These are phyloP conservation scores for Kluyveromyces lactis DNA, from an alignment of 805 yeast species.

Conservation along the genomic window DNA sequence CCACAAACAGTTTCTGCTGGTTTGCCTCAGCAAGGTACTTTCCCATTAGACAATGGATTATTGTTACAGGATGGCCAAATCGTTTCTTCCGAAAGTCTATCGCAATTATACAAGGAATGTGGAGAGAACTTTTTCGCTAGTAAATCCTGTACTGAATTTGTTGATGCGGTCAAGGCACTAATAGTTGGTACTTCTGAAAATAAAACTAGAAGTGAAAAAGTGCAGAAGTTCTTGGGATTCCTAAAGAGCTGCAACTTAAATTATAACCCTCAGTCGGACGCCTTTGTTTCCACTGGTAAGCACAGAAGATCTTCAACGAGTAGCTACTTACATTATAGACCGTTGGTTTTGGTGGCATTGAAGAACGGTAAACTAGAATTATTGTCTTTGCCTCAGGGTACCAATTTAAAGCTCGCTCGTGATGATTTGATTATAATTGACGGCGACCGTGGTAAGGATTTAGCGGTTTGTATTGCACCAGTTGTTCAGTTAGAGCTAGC, in stretches of 20 bases:
- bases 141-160: conserved; percentile 32
- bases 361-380: conserved; percentile 65
- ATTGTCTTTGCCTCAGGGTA: conserved; percentile 54
- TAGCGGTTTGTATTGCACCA: conserved; percentile 66
- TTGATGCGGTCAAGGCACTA: conserved; percentile 28
- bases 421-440: conserved; percentile 70
- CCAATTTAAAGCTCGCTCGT: conserved; percentile 49
- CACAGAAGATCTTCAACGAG: conserved; percentile 14
- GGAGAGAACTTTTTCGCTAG: conserved; percentile 52
- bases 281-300: conserved; percentile 22
- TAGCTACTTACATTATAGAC: conserved; percentile 28
- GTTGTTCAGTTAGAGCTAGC: conserved; percentile 55
- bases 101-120: conserved; percentile 35
- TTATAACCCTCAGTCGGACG: conserved; percentile 31
- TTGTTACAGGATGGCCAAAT: conserved; percentile 47
- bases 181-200: conserved; percentile 10
- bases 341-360: conserved; percentile 40
- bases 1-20: not conserved
- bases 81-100: conserved; percentile 51
- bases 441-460: conserved; percentile 78
- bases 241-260: conserved; percentile 39
- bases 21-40: conserved; percentile 9
- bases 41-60: conserved; percentile 52
- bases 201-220: conserved; percentile 9
- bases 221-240: conserved; percentile 29